A percentile compares a stretch with the other conserved stretches of the same genome.
Conservation (phyloP, 805 yeast genomes). For the Yamadazyma akitaensis region DNA sequence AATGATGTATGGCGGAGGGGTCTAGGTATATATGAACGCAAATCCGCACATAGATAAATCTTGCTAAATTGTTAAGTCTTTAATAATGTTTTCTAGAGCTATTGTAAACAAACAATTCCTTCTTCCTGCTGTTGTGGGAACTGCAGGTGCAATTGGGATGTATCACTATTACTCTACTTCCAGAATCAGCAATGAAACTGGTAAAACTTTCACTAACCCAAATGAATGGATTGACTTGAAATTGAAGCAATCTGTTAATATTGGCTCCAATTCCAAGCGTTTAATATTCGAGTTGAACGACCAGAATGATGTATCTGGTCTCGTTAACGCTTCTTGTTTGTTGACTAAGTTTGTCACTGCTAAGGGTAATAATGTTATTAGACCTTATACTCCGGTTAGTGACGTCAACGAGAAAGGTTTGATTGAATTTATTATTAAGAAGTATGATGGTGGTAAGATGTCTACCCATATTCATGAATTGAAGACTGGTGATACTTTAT, state of each 20-base stretch:
- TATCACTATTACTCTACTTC: conserved; percentile 25
- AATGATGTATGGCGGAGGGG: too few relatives aligned
- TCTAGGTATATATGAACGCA: conserved; percentile 18
- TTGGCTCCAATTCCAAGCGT: conserved; percentile 63
- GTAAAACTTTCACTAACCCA: conserved; percentile 56
- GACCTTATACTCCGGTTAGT: conserved; percentile 87
- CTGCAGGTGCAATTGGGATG: conserved; percentile 32
- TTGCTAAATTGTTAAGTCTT: not conserved
- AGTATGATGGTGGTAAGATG: conserved; percentile 82
- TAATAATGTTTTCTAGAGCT: conserved; percentile 20
- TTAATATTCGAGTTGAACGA: conserved; percentile 68
- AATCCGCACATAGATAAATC: not conserved
- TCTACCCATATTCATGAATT: conserved; percentile 67
- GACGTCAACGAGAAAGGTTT: conserved; percentile 68
- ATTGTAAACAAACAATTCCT: conserved; percentile 22
- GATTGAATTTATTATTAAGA: conserved; percentile 79
- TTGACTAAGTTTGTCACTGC: conserved; percentile 78
- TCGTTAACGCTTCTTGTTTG: conserved; percentile 73
- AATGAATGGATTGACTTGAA: conserved; percentile 73
- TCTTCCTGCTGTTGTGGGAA: conserved; percentile 25
- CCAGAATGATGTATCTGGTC: conserved; percentile 68
- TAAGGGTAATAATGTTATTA: conserved; percentile 81
- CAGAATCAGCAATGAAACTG: conserved; percentile 31
- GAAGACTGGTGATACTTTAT: conserved; percentile 73
- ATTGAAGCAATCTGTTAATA: conserved; percentile 43